Base-by-base conservation (phyloP, 2,329 filamentous ascomycete species). In the Fusarium sp. region DNA sequence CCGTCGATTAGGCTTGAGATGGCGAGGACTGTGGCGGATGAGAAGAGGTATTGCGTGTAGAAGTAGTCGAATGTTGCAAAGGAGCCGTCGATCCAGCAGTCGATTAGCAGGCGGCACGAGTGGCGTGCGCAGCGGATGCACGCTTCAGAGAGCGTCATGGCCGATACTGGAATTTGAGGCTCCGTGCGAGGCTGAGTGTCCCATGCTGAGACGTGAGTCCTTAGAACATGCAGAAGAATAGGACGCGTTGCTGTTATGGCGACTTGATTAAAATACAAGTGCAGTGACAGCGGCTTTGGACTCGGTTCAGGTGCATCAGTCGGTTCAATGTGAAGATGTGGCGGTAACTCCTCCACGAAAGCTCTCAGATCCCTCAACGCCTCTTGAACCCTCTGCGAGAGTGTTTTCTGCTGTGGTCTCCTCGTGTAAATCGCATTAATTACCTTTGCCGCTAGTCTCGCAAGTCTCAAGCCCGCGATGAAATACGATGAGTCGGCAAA, bases 41-140 rank as follows among this genome's bases (percentile, higher is more conserved):
- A 83, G 73, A 86, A 86, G 31, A 86, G 81, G 44, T 85, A 86
- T 51, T 85, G 83, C 0, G 82, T 82, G 73, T 83, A 80, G 51
- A 83, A 83, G 73, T 85, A 86, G 64, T 86, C 85, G 49, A 86
- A 85, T 0, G 81, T 85, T 1, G 81, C 77, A 60, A 86, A 85
- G 0, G 83, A 82, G 0, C 85, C 85, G 37, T 84, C 81, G 4
- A 85, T 82, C 85, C 85, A 86, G 18, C 80, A 80, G 10, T 84
- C 80, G 6, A 81, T 83, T 0, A 86, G 75, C 0, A 86, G 75
- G 0, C 79, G 79, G 48, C 81, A 81, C 0, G 84, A 86, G 38
- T 86, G 83, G 0, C 83, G 80, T 1, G 85, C 84, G 31, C 83
- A 84, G 21, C 82, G 80, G 0, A 85, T 80, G 58, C 84, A 86